Evolutionary conservation across 2,329 filamentous ascomycete genomes (phyloP), one percentile per base, ranked within the genome.

Genomic region (Colletotrichum scovillei): DNA sequence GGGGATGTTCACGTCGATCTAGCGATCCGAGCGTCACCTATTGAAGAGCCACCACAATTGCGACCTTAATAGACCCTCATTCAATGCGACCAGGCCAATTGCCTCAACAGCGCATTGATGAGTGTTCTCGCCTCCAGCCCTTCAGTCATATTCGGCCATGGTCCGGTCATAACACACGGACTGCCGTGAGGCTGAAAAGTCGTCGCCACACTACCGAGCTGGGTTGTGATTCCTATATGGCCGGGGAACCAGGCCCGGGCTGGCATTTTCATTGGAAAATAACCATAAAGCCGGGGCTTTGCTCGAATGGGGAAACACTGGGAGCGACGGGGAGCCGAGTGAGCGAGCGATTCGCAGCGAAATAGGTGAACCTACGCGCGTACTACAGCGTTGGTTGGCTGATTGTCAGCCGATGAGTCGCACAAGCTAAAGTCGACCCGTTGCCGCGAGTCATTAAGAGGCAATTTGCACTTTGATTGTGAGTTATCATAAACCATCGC

Each of bases 1-100:
- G 49, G 49, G 52, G 49, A 42, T 16, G 16, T 56, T 7, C 6
- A 42, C 38, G 63, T 35, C 66, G 65, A 71, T 67, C 56, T 14
- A 53, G 56, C 42, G 64, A 58, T 38, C 57, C 52, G 42, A 58
- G 65, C 52, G 58, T 69, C 30, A 52, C 19, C 26, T 9, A 49
- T 42, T 1, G n/a, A 26, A 26, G 46, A 26, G 16, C 62, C 46
- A 38, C 28, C 11, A 3, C n/a, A 19, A 4, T 5, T 53, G 28
- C 46, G n/a, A 63, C 60, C 19, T 30, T 22, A 14, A 5, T n/a
- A 35, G n/a, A 7, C 22, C 60, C 28, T 8, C 11, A 8, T 52
- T 12, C 5, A 19, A 6, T 22, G 12, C 9, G 7, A 32, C 11
- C 19, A 9, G 19, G 3, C 26, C 46, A 53, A 63, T 55, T 11